Evolutionary conservation across 2,329 filamentous ascomycete species (phyloP).

Genomic region (Harringtonia lauricola): DNA sequence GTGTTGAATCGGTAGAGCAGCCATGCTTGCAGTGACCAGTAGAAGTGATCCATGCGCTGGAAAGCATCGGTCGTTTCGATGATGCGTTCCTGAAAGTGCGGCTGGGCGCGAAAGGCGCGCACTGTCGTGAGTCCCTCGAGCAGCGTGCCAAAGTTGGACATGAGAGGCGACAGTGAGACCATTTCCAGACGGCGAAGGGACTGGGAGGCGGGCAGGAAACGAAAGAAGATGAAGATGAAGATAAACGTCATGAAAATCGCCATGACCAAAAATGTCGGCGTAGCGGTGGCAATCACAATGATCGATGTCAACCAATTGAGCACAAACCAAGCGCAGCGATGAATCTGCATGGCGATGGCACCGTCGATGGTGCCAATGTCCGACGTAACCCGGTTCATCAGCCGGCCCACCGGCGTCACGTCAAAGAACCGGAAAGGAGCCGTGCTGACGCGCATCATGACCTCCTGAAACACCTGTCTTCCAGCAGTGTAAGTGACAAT

Average conservation of each 20-base stretch:
- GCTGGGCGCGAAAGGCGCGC: slow-evolving; percentile 68
- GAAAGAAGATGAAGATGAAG: slow-evolving; percentile 64
- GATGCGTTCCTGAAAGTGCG: slow-evolving; percentile 69
- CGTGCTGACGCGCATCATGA: slow-evolving; percentile 62
- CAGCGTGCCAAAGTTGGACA: slow-evolving; percentile 86
- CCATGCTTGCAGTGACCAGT: slow-evolving; percentile 83
- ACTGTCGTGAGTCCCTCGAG: slow-evolving; percentile 81
- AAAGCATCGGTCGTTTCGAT: slow-evolving; percentile 77
- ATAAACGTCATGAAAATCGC: slow-evolving; percentile 53
- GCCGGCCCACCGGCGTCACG: slow-evolving; percentile 72
- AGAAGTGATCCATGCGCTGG: slow-evolving; percentile 93
- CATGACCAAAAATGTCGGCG: slow-evolving; percentile 65
- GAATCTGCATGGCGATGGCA: slow-evolving; percentile 66
- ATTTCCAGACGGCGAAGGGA: slow-evolving; percentile 77
- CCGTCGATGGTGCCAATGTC: slow-evolving; percentile 87
- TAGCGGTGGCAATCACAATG: slow-evolving; percentile 67
- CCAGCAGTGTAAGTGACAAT: slow-evolving; percentile 73
- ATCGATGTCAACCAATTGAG: slow-evolving; percentile 66
- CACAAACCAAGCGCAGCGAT: slow-evolving; percentile 55
- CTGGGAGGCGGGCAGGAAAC: slow-evolving; percentile 74
- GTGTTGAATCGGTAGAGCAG: slow-evolving; percentile 68
- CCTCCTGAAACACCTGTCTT: slow-evolving; percentile 60
- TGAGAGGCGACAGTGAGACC: slow-evolving; percentile 77
- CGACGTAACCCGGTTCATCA: slow-evolving; percentile 87
- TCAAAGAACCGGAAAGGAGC: slow-evolving; percentile 89